Conservation (phyloP, 805 yeast species). For the Metschnikowia arizonensis region DNA sequence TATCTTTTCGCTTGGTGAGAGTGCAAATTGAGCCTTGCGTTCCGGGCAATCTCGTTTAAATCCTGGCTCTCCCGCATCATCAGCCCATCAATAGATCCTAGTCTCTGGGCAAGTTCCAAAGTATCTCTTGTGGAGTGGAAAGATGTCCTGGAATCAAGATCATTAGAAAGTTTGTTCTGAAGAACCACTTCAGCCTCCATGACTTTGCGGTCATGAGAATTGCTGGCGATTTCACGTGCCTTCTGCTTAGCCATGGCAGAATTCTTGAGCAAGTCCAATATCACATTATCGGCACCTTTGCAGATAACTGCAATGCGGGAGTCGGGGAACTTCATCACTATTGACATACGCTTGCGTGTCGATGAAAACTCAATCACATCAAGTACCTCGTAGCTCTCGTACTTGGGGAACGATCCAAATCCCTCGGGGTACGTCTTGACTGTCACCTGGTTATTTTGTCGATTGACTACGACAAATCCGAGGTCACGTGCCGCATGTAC, state of each 20-base stretch:
- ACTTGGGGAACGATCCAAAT: conserved; percentile 56
- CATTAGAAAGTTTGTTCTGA: conserved; percentile 46
- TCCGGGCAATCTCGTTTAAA: conserved; percentile 47
- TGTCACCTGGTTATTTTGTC: conserved; percentile 54
- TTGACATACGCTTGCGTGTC: conserved; percentile 89
- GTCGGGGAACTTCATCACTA: conserved; percentile 74
- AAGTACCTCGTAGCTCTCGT: conserved; percentile 68
- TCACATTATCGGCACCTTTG: conserved; percentile 94
- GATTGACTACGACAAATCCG: conserved; percentile 80
- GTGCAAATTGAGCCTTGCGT: conserved; percentile 57
- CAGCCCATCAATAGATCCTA: conserved; percentile 48
- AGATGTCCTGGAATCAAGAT: conserved; percentile 29
- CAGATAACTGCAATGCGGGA: conserved; percentile 71
- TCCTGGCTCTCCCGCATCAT: conserved; percentile 47
- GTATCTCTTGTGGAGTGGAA: conserved; percentile 30
- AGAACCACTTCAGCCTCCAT: conserved; percentile 75
- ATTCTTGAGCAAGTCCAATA: conserved; percentile 66
- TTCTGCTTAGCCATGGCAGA: conserved; percentile 58
- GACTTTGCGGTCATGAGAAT: conserved; percentile 59
- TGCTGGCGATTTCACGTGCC: conserved; percentile 56
- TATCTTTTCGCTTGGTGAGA: conserved; percentile 56
- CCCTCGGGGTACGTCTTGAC: conserved; percentile 84
- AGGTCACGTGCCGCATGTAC: conserved; percentile 93
- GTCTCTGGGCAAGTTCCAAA: conserved; percentile 18
- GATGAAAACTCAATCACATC: conserved; percentile 85